Evolutionary conservation across 306 rosid species (phyloP), one percentile per base, ranked within the genome.

Genomic region (Sicyos edulis): DNA sequence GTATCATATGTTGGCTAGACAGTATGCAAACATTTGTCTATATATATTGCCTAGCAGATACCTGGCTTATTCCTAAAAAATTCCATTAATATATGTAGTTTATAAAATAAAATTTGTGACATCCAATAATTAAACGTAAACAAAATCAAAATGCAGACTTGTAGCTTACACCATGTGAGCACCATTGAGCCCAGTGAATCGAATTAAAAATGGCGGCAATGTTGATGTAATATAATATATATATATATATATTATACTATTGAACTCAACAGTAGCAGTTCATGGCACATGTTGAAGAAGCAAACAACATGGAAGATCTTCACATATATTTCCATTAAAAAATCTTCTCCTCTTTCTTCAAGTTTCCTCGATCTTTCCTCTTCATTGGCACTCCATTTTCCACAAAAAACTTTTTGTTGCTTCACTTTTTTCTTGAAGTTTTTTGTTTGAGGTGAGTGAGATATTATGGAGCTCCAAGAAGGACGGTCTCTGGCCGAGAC

Each of bases 401-500:
- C 67, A 58, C 7, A 22, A 13, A 60, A 16, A 45, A 2, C 19
- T 66, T 29, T 17, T 4, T 59, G 19, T 66, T 26, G 17, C 2
- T 59, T 42, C 5, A 11, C 8, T 42, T 65, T 65, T 44, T 32
- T 1, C 54, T 26, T 1, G 4, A 0, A 65, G 16, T 2, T 0
- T 65, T 60, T 49, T 65, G 32, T 58, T 63, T 73, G 64, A 75
- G 49, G 75, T 61, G 62, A 73, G 70, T 52, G 64, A 1, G 32
- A 26, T 26, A 79, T 75, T 60, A 79, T 71, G 91, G 80, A 75
- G 74, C 32, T 86, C 47, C 83, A 81, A 54, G 63, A 54, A 67
- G 87, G 82, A 69, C 83, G 92, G 78, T 93, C 97, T 54, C 83
- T 93, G 79, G 89, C 96, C 58, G 97, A 88, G 83, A 93, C 98